Conservation (phyloP, 148 eudicot species). For the Amaranthus palmeri region DNA sequence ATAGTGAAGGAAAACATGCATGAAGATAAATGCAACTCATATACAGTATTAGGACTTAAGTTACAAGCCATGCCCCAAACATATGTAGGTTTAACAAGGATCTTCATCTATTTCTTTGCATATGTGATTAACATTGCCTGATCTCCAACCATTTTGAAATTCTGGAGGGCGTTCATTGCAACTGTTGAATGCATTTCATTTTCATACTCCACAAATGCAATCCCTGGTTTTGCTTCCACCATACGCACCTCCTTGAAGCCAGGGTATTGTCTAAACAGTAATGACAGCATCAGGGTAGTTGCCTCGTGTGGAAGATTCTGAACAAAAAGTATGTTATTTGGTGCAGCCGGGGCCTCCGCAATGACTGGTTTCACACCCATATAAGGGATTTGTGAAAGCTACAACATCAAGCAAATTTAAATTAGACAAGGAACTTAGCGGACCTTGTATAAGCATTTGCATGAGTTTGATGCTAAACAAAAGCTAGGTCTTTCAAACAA, state of each 20-base stretch:
- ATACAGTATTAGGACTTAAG: conserved; percentile 7
- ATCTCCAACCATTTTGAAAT: conserved; percentile 63
- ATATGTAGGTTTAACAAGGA: neutral
- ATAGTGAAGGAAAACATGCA: neutral
- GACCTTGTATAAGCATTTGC: neutral
- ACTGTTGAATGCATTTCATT: conserved; percentile 74
- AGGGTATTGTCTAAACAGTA: conserved; percentile 70
- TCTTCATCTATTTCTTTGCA: conserved; percentile 72
- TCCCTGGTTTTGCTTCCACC: conserved; percentile 94
- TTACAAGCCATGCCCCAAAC: neutral
- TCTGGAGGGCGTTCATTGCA: conserved; percentile 82
- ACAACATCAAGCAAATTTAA: conserved; percentile 25
- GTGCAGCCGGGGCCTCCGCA: conserved; percentile 83
- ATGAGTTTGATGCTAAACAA: neutral
- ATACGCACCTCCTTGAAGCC: conserved; percentile 96
- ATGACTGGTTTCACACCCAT: conserved; percentile 54
- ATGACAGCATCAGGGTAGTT: conserved; percentile 69
- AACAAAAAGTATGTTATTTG: conserved; percentile 77
- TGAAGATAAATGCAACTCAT: neutral
- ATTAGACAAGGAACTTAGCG: neutral
- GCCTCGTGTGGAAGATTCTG: conserved; percentile 92
- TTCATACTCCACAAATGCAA: conserved; percentile 87
- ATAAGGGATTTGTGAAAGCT: conserved; percentile 77
- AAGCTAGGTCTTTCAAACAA: neutral
- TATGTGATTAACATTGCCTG: conserved; percentile 78